These are phyloP conservation scores for Domatiomyces catenatus DNA, from an alignment of 2,329 filamentous ascomycete genomes.

Conservation along the genomic window DNA sequence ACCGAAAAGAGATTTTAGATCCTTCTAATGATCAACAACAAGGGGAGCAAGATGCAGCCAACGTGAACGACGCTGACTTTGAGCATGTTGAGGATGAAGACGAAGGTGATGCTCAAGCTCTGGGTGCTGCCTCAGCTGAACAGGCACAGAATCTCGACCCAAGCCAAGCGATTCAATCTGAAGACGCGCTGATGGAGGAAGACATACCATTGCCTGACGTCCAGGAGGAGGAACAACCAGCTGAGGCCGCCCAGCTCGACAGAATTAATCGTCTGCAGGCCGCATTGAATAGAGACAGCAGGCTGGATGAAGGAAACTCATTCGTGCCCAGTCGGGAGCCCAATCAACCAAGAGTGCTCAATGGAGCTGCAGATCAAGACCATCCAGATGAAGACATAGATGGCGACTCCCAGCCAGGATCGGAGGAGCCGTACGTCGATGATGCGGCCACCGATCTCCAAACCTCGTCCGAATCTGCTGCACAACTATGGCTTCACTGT, in stretches of 20 bases:
- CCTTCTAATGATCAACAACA: constrained; percentile 39
- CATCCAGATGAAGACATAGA: constrained; percentile 36
- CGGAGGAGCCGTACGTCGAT: constrained; percentile 43
- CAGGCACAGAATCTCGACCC: constrained; percentile 76
- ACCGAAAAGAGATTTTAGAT: constrained; percentile 66
- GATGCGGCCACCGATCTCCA: constrained; percentile 18
- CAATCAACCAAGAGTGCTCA: not conserved
- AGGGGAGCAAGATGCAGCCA: constrained; percentile 42
- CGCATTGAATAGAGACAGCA: constrained; percentile 26
- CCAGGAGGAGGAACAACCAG: constrained; percentile 19
- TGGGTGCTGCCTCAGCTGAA: constrained; percentile 77
- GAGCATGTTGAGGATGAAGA: constrained; percentile 81
- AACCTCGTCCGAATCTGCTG: constrained; percentile 42
- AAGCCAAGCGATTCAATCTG: constrained; percentile 66
- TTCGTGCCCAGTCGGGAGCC: constrained; percentile 32
- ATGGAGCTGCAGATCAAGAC: constrained; percentile 20
- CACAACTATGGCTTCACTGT: constrained; percentile 70
- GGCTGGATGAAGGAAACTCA: constrained; percentile 35
- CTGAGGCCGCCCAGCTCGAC: constrained; percentile 20
- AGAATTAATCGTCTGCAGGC: constrained; percentile 20
- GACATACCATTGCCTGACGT: constrained; percentile 43
- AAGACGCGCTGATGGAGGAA: constrained; percentile 40
- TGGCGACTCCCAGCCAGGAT: constrained; percentile 22
- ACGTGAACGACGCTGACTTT: constrained; percentile 69
- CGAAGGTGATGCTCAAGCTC: constrained; percentile 72